These are phyloP conservation scores for Sugiyamaella lignohabitans DNA, from an alignment of 805 yeast genomes.

Conservation along the genomic window DNA sequence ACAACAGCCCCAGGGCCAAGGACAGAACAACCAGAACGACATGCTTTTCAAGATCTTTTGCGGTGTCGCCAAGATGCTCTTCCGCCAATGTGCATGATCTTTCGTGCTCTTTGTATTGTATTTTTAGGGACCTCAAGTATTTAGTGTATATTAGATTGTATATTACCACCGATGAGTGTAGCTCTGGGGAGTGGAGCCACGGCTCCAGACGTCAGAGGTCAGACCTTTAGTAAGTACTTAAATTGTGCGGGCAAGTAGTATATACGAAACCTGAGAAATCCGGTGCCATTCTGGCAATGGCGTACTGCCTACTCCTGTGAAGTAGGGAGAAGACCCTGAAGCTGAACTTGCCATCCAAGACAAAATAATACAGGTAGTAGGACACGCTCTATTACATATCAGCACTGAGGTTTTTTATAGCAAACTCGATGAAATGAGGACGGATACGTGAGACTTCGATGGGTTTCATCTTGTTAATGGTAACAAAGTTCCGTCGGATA, in stretches of 20 bases:
- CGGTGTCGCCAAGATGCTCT: slow-evolving; percentile 17
- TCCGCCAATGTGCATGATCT: not conserved
- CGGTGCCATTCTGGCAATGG: too few relatives aligned
- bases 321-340: too few relatives aligned
- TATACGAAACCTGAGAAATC: too few relatives aligned
- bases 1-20: slow-evolving; percentile 23
- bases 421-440: slow-evolving; percentile 70
- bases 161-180: not conserved
- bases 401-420: slow-evolving; percentile 44
- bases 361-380: too few relatives aligned
- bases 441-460: slow-evolving; percentile 63
- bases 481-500: slow-evolving; percentile 74
- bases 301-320: too few relatives aligned
- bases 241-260: too few relatives aligned
- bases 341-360: too few relatives aligned
- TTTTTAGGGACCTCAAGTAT: not conserved
- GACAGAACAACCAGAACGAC: slow-evolving; percentile 12
- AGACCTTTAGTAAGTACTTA: too few relatives aligned
- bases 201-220: too few relatives aligned
- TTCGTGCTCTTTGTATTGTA: not conserved
- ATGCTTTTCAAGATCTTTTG: slow-evolving; percentile 17
- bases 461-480: slow-evolving; percentile 70
- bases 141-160: not conserved
- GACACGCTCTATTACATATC: not conserved
- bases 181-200: too few relatives aligned